Base-by-base conservation (phyloP, 257 asterid genomes). In the Solanum bukasovii region DNA sequence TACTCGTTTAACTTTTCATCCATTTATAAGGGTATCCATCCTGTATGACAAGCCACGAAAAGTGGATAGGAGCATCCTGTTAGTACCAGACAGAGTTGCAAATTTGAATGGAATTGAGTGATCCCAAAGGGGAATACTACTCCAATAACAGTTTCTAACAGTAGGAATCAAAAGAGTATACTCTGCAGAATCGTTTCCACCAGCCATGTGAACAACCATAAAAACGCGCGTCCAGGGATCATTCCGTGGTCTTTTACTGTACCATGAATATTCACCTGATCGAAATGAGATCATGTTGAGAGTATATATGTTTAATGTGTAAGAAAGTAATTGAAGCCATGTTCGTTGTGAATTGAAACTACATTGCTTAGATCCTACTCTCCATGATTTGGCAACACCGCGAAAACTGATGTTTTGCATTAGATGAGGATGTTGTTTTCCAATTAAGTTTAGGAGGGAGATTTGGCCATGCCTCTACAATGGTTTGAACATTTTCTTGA, bases 331-430 rank as follows among this genome's bases (percentile, higher is more conserved):
- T 52, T 52, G 4, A 52, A 52, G 63, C 23, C n/a, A 52, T 52
- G 63, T 52, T 52, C 0, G n/a, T 52, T 52, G 63, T 52, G 23
- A 52, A 52, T 18, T 52, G 9, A 0, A 52, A 52, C n/a, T 52
- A 18, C 63, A 16, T 52, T 52, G 85, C 61, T 35, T 74, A 4
- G 92, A n/a, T 52, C 23, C n/a, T 27, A 88, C 83, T 84, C 90
- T 90, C 92, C 93, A 90, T 16, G 92, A 85, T 85, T 90, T 91
- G 49, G 88, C 68, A 70, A 87, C 82, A 34, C 93, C 87, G 4
- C 89, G 77, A 29, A 86, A 89, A 6, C 46, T 84, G 68, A 93
- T 88, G 87, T 84, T 90, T 34, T 72, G 79, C 88, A 91, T 40
- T n/a, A 83, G 44, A 52, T 11, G 70, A 42, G 33, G 84, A 7